Conservation (phyloP, 2,329 filamentous ascomycete species). For the Aspergillus brunneoviolaceus region DNA sequence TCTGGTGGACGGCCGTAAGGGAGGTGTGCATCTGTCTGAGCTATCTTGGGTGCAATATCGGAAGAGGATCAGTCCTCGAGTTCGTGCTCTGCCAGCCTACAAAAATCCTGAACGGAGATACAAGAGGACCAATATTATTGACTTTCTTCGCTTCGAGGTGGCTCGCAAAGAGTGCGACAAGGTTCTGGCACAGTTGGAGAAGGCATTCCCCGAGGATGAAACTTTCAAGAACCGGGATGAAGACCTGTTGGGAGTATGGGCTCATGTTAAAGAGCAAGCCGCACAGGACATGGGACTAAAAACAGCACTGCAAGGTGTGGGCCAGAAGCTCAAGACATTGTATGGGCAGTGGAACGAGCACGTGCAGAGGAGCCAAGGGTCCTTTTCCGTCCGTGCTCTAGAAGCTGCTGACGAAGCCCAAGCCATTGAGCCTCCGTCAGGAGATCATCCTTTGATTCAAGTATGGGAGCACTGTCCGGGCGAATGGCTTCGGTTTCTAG, state of each 20-base stretch:
- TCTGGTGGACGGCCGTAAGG: slow-evolving; percentile 48
- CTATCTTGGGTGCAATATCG: slow-evolving; percentile 41
- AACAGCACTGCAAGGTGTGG: slow-evolving; percentile 20
- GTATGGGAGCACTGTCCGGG: slow-evolving; percentile 34
- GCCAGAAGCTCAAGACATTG: slow-evolving; percentile 20
- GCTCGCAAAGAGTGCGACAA: slow-evolving; percentile 31
- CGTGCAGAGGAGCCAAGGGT: slow-evolving; percentile 8
- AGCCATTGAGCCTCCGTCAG: slow-evolving; percentile 31
- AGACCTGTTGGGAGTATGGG: slow-evolving; percentile 37
- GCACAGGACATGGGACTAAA: slow-evolving; percentile 22
- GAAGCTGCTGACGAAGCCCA: slow-evolving; percentile 29
- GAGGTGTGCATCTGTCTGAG: slow-evolving; percentile 43
- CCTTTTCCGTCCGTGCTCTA: slow-evolving; percentile 26
- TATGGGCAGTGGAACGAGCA: slow-evolving; percentile 22
- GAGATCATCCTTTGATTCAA: slow-evolving; percentile 34
- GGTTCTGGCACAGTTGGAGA: slow-evolving; percentile 34
- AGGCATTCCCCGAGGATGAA: slow-evolving; percentile 25
- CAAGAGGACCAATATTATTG: slow-evolving; percentile 42
- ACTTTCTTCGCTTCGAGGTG: slow-evolving; percentile 46
- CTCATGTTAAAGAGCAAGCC: slow-evolving; percentile 23
- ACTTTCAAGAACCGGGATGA: slow-evolving; percentile 27
- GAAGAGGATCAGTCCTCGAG: slow-evolving; percentile 31
- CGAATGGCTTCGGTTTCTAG: slow-evolving; percentile 38
- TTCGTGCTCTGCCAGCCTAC: slow-evolving; percentile 39
- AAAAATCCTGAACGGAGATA: slow-evolving; percentile 25